phyloP scores from a whole-genome alignment of 768 basidiomycete species.

The Lentinula lateritia region DNA sequence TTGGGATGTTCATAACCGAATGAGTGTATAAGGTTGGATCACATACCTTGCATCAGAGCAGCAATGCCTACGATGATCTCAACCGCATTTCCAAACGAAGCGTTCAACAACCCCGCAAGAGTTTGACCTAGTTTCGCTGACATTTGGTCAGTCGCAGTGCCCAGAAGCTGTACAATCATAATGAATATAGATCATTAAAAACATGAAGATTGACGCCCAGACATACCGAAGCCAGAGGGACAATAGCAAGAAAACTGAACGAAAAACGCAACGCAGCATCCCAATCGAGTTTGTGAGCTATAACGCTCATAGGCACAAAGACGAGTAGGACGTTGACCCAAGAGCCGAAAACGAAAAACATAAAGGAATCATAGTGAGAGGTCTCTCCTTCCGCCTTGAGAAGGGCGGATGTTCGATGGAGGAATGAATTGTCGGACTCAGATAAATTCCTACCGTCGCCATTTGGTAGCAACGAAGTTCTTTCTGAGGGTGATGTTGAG shows the following conservation, averaged over 20 bases:
- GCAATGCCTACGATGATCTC: constrained; percentile 89
- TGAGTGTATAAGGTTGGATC: neutral
- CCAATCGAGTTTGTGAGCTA: constrained; percentile 64
- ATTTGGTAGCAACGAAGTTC: constrained; percentile 43
- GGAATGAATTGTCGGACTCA: constrained; percentile 3
- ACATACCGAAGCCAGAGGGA: constrained; percentile 81
- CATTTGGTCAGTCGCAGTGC: constrained; percentile 79
- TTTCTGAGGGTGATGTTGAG: constrained; percentile 29
- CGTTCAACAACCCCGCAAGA: constrained; percentile 81
- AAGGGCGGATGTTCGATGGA: constrained; percentile 29
- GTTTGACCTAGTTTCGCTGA: constrained; percentile 77
- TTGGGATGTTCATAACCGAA: neutral
- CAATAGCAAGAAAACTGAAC: constrained; percentile 77
- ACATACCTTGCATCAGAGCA: constrained; percentile 69
- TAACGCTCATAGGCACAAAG: constrained; percentile 68
- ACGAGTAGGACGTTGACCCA: constrained; percentile 77
- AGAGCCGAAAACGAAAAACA: constrained; percentile 54
- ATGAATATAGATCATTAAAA: neutral
- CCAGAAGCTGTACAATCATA: constrained; percentile 49
- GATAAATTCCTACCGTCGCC: constrained; percentile 16
- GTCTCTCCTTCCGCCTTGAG: constrained; percentile 63
- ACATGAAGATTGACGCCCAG: neutral
- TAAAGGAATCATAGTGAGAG: constrained; percentile 50
- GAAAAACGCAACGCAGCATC: constrained; percentile 70
- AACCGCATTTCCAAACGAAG: constrained; percentile 78